These are phyloP conservation scores for Petunia secreta DNA, from an alignment of 257 asterid species.

Conservation along the genomic window DNA sequence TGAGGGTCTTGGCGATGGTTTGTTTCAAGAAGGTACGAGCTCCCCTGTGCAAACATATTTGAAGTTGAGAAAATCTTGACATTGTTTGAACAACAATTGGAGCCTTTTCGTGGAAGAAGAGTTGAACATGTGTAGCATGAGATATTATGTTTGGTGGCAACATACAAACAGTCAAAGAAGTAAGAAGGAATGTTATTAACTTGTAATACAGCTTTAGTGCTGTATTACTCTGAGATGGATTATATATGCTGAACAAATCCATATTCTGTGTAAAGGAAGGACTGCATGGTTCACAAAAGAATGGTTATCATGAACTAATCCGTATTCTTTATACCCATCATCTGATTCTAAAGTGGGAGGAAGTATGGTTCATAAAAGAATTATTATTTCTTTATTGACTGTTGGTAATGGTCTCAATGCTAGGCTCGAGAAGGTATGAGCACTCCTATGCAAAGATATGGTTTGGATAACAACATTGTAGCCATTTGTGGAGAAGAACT, in stretches of 20 bases:
- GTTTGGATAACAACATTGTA: no score
- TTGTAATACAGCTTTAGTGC: background rate
- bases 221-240: conserved; percentile 13
- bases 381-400: background rate
- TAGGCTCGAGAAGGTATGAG: background rate
- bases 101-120: conserved; percentile 4
- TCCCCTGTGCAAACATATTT: conserved; percentile 11
- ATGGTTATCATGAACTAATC: background rate
- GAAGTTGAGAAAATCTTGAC: conserved; percentile 2
- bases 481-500: background rate
- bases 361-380: no score
- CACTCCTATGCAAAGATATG: background rate
- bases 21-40: background rate
- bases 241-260: background rate
- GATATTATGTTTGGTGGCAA: background rate
- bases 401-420: background rate
- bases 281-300: no score
- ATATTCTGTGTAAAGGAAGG: no score
- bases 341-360: background rate
- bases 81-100: background rate
- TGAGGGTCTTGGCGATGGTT: background rate
- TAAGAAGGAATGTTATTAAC: background rate
- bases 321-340: no score
- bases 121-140: background rate
- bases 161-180: conserved; percentile 2